Base-by-base conservation (phyloP, 768 basidiomycete species). In the Boletus barrowsii region DNA sequence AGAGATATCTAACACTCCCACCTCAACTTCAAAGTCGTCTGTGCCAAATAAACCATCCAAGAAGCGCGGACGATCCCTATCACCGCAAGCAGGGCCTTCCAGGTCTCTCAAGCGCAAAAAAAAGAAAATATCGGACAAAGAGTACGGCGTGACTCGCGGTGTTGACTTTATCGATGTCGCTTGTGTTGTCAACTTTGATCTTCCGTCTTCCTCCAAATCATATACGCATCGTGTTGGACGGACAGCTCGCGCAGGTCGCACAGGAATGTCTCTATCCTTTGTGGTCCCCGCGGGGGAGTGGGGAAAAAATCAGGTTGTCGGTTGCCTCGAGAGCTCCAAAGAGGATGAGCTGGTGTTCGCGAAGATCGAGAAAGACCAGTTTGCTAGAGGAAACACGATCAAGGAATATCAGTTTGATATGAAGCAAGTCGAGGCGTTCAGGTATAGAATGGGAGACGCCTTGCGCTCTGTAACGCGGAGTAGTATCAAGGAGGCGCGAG, bases 391-490 rank as follows among this genome's bases (percentile, higher is more conserved):
- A 18, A 75, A 76, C 54, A 73, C 79, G 54, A 72, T 87, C 59
- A 89, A 91, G 68, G 93, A 95, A 70, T 99, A 96, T 72, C 81
- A 86, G 36, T 98, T 98, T 63, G 94, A 97, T 56, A 89, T 89
- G 87, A 90, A 86, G 68, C 89, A 97, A 76, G 93, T 98, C 18
- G 95, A 99, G 63, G 93, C 92, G 20, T 99, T 99, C 75, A 77
- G 95, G 65, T 99, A 99, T 73, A 81, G 97, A 45, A 98, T 98
- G 96, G 92, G 96, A 66, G 97, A 98, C 66, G 97, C 93, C 2
- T 67, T 98, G 62, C 79, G 92, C 59, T 82, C 87, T 43, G 94
- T 97, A 10, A 98, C 97, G 51, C 80, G 86, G 60, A 86, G 83
- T 53, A 84, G 87, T 8, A 84, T 98, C 57, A 82, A 86, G 60